Evolutionary conservation across 805 yeast species (phyloP).

Genomic region (Saturnispora mendoncae): DNA sequence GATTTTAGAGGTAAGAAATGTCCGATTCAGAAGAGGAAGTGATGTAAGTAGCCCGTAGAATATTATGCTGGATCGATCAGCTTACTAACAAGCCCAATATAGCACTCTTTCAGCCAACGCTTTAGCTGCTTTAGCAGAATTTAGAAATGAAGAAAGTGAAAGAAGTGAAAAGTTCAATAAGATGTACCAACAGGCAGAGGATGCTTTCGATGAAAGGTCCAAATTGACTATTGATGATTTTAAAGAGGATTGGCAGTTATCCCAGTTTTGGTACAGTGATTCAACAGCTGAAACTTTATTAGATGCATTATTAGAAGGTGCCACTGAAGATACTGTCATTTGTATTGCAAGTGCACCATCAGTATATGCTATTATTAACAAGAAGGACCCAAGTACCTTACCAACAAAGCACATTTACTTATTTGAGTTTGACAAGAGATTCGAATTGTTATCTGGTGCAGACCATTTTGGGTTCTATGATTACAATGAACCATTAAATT

Average conservation of each 20-base stretch:
- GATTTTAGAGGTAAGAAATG: conserved; percentile 5
- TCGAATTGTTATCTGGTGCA: conserved; percentile 60
- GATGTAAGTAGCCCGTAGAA: conserved; percentile 18
- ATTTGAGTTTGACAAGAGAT: conserved; percentile 72
- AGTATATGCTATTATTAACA: conserved; percentile 73
- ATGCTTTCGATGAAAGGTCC: conserved; percentile 33
- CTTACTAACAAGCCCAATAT: conserved; percentile 4
- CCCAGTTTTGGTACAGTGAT: conserved; percentile 86
- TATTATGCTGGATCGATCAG: background rate
- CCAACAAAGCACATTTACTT: conserved; percentile 68
- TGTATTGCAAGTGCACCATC: conserved; percentile 87
- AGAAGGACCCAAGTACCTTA: conserved; percentile 38
- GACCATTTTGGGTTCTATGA: conserved; percentile 66
- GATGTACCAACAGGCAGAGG: conserved; percentile 50
- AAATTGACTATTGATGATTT: conserved; percentile 51
- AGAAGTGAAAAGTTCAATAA: conserved; percentile 48
- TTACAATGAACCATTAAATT: conserved; percentile 56
- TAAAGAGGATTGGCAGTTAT: conserved; percentile 88
- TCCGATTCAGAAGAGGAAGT: conserved; percentile 24
- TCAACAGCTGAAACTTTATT: conserved; percentile 62
- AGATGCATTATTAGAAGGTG: conserved; percentile 66
- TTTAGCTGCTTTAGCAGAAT: conserved; percentile 52
- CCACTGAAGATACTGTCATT: conserved; percentile 60
- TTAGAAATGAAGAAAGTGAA: conserved; percentile 52
- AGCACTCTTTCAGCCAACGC: conserved; percentile 41